Evolutionary conservation across 805 yeast genomes (phyloP).

Genomic region (Cyberlindnera veronae): DNA sequence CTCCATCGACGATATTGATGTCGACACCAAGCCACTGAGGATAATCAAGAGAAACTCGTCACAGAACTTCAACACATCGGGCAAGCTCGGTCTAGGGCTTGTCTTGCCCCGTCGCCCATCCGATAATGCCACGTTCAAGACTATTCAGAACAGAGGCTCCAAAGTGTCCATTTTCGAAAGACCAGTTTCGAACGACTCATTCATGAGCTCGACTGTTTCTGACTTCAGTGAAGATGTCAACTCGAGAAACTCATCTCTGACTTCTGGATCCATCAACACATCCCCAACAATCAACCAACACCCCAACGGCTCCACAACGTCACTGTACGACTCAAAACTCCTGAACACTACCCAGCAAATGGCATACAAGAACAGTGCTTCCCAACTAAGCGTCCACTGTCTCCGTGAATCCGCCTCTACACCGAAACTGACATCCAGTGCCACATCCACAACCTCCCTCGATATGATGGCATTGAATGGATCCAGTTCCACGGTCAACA

Average conservation of each 20-base stretch:
- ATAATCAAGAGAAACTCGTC: slow-evolving; percentile 9
- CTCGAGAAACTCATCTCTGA: slow-evolving; percentile 28
- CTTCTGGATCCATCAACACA: slow-evolving; percentile 21
- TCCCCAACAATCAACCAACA: slow-evolving; percentile 16
- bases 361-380: slow-evolving; percentile 1
- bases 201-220: slow-evolving; percentile 20
- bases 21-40: slow-evolving; percentile 2
- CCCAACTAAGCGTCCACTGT: slow-evolving; percentile 3
- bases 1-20: slow-evolving; percentile 13
- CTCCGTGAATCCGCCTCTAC: slow-evolving; percentile 10
- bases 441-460: slow-evolving; percentile 1
- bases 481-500: slow-evolving; percentile 18
- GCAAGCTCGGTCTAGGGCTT: slow-evolving; percentile 15
- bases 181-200: slow-evolving; percentile 30
- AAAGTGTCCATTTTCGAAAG: slow-evolving; percentile 22
- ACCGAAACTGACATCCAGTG: slow-evolving; percentile 6
- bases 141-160: slow-evolving; percentile 6
- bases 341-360: background rate
- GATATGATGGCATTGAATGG: background rate
- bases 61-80: slow-evolving; percentile 2
- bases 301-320: slow-evolving; percentile 5
- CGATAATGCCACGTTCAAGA: slow-evolving; percentile 20
- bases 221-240: slow-evolving; percentile 18
- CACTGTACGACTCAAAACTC: slow-evolving; percentile 1
- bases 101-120: slow-evolving; percentile 26